Evolutionary conservation across 495 filamentous ascomycete species (phyloP).

Genomic region (Aspergillus affinis): DNA sequence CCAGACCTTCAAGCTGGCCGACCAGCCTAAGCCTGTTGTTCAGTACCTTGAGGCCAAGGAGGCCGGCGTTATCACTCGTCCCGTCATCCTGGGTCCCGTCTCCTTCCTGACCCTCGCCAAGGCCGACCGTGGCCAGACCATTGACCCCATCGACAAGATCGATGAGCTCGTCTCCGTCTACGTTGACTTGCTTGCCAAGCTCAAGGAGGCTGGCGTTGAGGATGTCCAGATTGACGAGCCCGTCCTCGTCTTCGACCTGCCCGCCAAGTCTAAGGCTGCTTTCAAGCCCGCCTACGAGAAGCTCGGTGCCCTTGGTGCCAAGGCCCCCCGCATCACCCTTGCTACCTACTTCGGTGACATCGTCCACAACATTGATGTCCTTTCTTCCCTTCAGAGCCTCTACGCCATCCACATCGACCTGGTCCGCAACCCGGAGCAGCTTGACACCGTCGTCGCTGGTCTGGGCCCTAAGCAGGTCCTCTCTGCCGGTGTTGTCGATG

Average conservation of each 20-base stretch:
- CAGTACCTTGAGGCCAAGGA: slow-evolving; percentile 98
- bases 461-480: slow-evolving; percentile 85
- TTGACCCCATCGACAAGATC: slow-evolving; percentile 89
- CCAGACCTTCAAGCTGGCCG: slow-evolving; percentile 87
- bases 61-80: slow-evolving; percentile 87
- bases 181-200: slow-evolving; percentile 80
- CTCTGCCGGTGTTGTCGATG: slow-evolving; percentile 93
- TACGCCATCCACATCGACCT: slow-evolving; percentile 92
- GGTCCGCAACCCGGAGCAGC: slow-evolving; percentile 96
- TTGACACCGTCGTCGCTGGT: slow-evolving; percentile 71
- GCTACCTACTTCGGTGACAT: slow-evolving; percentile 99
- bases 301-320: slow-evolving; percentile 69
- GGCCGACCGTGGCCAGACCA: slow-evolving; percentile 88
- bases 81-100: slow-evolving; percentile 92
- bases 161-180: slow-evolving; percentile 91
- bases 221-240: slow-evolving; percentile 97
- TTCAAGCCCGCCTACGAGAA: slow-evolving; percentile 98
- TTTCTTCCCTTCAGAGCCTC: slow-evolving; percentile 65
- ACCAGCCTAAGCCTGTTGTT: slow-evolving; percentile 85
- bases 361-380: slow-evolving; percentile 93
- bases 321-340: slow-evolving; percentile 77
- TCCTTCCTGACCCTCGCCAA: slow-evolving; percentile 96
- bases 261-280: slow-evolving; percentile 82
- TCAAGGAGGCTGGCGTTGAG: slow-evolving; percentile 95
- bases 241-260: slow-evolving; percentile 88